Evolutionary conservation across 2,329 filamentous ascomycete genomes (phyloP).

Genomic region (Incumbomyces lentus): DNA sequence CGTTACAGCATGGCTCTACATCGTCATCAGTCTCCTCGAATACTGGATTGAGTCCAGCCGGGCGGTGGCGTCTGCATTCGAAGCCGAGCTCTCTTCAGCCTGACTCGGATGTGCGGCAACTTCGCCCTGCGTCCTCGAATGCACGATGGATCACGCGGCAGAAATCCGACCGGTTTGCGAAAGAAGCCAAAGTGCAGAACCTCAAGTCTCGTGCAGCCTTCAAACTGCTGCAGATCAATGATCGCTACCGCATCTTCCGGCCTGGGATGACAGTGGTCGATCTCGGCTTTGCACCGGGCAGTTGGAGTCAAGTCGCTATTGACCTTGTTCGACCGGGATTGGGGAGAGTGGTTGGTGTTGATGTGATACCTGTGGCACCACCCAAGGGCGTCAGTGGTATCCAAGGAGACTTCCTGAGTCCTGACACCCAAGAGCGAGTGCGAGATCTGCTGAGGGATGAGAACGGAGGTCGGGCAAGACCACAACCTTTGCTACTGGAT

Average conservation of each 20-base stretch:
- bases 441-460: conserved; percentile 55
- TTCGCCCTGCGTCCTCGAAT: conserved; percentile 47
- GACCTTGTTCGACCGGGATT: conserved; percentile 59
- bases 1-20: conserved; percentile 19
- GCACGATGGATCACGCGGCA: conserved; percentile 72
- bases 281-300: conserved; percentile 70
- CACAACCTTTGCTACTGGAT: conserved; percentile 1
- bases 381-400: conserved; percentile 87
- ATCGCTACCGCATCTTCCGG: conserved; percentile 68
- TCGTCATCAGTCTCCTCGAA: conserved; percentile 18
- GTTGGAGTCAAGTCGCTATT: conserved; percentile 64
- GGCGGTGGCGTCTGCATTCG: conserved; percentile 7
- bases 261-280: conserved; percentile 80
- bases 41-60: conserved; percentile 11
- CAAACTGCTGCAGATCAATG: conserved; percentile 83
- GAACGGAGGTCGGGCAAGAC: conserved; percentile 5
- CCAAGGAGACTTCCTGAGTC: conserved; percentile 83
- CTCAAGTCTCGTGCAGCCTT: conserved; percentile 88
- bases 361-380: conserved; percentile 85
- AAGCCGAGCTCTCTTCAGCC: not conserved
- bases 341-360: conserved; percentile 79
- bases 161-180: conserved; percentile 58
- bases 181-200: conserved; percentile 64
- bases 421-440: conserved; percentile 63
- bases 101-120: not conserved